Evolutionary conservation across 2,329 filamentous ascomycete species (phyloP).

Genomic region (Arthroderma sp.): DNA sequence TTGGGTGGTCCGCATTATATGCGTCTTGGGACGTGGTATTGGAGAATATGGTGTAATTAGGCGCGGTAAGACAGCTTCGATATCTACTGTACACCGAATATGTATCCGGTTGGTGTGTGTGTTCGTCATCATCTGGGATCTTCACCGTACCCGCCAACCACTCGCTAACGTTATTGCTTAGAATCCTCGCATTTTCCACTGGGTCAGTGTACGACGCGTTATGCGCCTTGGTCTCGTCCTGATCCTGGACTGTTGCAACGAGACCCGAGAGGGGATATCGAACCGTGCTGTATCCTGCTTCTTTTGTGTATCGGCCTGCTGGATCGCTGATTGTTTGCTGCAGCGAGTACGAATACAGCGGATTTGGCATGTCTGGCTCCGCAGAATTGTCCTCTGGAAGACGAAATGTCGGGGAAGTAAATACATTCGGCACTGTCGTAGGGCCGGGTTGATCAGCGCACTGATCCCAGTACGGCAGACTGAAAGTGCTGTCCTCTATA

Average conservation of each 20-base stretch:
- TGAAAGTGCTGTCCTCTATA: background rate
- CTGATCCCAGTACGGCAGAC: background rate
- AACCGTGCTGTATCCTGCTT: background rate
- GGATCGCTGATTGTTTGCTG: background rate
- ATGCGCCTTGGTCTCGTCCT: background rate
- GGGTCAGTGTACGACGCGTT: background rate
- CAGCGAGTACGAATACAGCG: background rate
- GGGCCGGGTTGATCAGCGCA: background rate
- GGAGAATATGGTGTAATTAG: conserved; percentile 24
- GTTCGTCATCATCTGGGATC: no score
- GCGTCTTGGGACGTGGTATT: conserved; percentile 16
- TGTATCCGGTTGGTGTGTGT: background rate
- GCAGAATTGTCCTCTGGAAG: background rate
- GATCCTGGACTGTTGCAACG: background rate
- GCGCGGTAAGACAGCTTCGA: conserved; percentile 16
- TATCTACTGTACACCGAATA: background rate
- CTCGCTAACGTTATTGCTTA: background rate
- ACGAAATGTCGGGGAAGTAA: no score
- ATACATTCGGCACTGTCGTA: background rate
- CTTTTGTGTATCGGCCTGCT: background rate
- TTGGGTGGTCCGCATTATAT: conserved; percentile 12
- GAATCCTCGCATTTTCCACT: background rate
- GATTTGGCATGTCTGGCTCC: background rate
- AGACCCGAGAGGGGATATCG: background rate
- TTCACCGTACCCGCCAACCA: background rate